Percentiles rank a stretch among this genome's conserved stretches.
phyloP scores from a whole-genome alignment of 495 filamentous ascomycete species.

The Aspergillus egyptiacus region DNA sequence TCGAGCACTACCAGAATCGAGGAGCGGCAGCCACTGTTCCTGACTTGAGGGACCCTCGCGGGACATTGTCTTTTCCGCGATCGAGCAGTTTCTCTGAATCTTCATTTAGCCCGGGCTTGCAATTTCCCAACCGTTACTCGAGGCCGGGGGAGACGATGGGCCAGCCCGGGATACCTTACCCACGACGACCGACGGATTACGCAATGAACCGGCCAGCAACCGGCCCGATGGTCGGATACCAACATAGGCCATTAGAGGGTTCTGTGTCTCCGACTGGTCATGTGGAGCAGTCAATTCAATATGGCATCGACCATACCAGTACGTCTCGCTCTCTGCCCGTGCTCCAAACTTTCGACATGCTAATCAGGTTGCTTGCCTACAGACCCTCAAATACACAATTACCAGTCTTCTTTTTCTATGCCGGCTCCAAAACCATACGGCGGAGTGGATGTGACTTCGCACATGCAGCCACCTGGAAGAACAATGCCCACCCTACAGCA shows the following conservation, averaged over 20 bases:
- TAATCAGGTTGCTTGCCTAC: constrained; percentile 12
- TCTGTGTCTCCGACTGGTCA: constrained; percentile 38
- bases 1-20: constrained; percentile 28
- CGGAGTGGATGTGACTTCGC: constrained; percentile 28
- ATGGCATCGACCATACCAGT: constrained; percentile 17
- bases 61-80: constrained; percentile 31
- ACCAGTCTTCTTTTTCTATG: constrained; percentile 31
- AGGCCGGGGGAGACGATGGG: constrained; percentile 24
- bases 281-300: constrained; percentile 25
- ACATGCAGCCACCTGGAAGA: constrained; percentile 27
- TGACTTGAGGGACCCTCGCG: constrained; percentile 32
- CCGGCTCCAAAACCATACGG: constrained; percentile 26
- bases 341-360: background rate
- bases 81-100: constrained; percentile 43
- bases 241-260: constrained; percentile 30
- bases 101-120: constrained; percentile 32
- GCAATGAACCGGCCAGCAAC: constrained; percentile 25
- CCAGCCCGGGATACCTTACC: constrained; percentile 30
- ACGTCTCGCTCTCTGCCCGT: constrained; percentile 1
- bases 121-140: constrained; percentile 28
- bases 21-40: constrained; percentile 26
- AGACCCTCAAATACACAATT: constrained; percentile 32
- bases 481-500: constrained; percentile 29
- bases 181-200: constrained; percentile 33
- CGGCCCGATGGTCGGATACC: constrained; percentile 29